These are phyloP conservation scores for Euphorbia schlechtendalii DNA, from an alignment of 441 rosid genomes.

Conservation along the genomic window DNA sequence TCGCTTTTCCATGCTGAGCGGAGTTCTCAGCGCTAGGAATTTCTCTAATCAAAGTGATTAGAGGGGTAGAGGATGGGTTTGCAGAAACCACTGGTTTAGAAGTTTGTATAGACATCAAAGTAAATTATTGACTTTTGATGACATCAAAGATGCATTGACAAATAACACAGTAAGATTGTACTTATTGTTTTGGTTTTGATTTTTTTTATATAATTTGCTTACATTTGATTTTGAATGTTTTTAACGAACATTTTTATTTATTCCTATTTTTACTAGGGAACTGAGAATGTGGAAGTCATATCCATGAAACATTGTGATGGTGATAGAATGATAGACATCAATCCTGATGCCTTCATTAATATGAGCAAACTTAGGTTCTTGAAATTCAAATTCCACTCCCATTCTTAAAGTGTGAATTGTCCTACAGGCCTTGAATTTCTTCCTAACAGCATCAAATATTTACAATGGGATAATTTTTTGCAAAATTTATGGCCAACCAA, in stretches of 20 bases:
- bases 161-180: not conserved
- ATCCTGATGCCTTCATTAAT: not conserved
- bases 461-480: slow-evolving; percentile 15
- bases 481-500: slow-evolving; percentile 14
- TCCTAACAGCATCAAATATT: not conserved
- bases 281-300: slow-evolving; percentile 14
- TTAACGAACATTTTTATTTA: not conserved
- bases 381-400: too few relatives aligned
- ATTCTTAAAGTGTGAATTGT: not conserved
- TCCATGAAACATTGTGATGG: not conserved
- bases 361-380: slow-evolving; percentile 8
- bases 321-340: not conserved
- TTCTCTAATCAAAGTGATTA: too few relatives aligned
- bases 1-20: too few relatives aligned
- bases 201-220: not conserved
- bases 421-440: not conserved
- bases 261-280: not conserved
- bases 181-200: not conserved
- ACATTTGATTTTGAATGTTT: not conserved
- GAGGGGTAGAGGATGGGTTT: too few relatives aligned
- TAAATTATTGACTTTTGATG: not conserved
- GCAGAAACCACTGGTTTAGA: too few relatives aligned
- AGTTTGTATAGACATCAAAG: too few relatives aligned
- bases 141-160: not conserved
- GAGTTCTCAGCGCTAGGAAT: too few relatives aligned